Evolutionary conservation across 345 rosid species (phyloP).

Genomic region (Reutealis trisperma): DNA sequence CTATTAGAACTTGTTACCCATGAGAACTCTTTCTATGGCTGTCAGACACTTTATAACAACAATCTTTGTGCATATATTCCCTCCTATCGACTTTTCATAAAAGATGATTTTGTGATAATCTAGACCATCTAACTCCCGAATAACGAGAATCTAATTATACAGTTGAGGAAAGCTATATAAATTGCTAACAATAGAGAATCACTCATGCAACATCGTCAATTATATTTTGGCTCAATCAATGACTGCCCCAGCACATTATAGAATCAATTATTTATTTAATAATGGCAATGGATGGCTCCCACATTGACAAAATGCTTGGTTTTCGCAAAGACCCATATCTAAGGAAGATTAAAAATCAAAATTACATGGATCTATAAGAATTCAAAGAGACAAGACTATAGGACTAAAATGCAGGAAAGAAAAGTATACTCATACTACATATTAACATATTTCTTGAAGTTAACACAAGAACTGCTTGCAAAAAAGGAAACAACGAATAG

Average conservation of each 20-base stretch:
- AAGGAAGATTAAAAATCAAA: background rate
- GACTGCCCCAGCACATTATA: slow-evolving; percentile 25
- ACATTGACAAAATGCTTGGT: slow-evolving; percentile 12
- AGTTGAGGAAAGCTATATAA: slow-evolving; percentile 32
- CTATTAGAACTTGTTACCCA: slow-evolving; percentile 38
- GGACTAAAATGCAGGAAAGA: background rate
- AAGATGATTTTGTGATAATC: slow-evolving; percentile 41
- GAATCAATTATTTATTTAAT: slow-evolving; percentile 22
- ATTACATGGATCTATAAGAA: background rate
- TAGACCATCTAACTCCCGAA: slow-evolving; percentile 31
- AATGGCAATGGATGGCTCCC: slow-evolving; percentile 15
- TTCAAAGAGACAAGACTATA: background rate
- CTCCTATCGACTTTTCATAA: slow-evolving; percentile 49
- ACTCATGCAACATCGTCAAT: slow-evolving; percentile 29
- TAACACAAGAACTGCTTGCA: background rate
- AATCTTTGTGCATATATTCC: slow-evolving; percentile 57
- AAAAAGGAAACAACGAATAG: background rate
- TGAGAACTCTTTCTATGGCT: slow-evolving; percentile 39
- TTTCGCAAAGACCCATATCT: slow-evolving; percentile 3
- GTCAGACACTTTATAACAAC: slow-evolving; percentile 41
- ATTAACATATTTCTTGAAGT: background rate
- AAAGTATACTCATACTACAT: background rate
- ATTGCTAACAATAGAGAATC: slow-evolving; percentile 8
- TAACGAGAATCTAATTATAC: slow-evolving; percentile 51
- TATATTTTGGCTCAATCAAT: slow-evolving; percentile 32